Evolutionary conservation across 169 alveolate genomes (phyloP).

Genomic region (Eimeria acervulina): DNA sequence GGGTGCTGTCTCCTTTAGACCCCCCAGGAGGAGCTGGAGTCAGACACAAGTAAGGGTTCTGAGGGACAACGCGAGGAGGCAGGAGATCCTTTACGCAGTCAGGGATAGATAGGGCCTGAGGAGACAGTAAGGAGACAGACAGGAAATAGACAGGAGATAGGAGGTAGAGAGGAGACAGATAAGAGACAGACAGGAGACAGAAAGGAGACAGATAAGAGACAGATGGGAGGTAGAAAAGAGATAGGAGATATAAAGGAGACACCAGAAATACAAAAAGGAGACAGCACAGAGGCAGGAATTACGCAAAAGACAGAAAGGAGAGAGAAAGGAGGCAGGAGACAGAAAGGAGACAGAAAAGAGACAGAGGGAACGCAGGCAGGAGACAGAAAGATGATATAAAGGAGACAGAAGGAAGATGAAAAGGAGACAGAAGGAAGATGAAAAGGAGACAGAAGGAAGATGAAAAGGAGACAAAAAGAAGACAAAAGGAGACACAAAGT

Average conservation of each 20-base stretch:
- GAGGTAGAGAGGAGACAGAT: not conserved
- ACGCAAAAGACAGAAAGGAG: not conserved
- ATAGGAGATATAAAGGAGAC: no score
- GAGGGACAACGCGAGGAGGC: slow-evolving; percentile 19
- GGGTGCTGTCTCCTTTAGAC: not conserved
- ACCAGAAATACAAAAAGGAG: no score
- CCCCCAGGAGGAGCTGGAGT: slow-evolving; percentile 9
- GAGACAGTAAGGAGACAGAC: no score
- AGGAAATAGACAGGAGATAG: no score
- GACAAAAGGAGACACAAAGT: no score
- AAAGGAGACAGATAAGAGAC: not conserved
- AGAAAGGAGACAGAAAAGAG: not conserved
- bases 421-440: not conserved
- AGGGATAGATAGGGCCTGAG: slow-evolving; percentile 5
- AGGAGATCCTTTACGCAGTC: not conserved
- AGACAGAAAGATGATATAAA: not conserved
- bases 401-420: not conserved
- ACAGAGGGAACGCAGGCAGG: no score
- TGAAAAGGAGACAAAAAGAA: no score
- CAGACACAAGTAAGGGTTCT: slow-evolving; percentile 13
- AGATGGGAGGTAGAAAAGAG: no score
- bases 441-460: no score
- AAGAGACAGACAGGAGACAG: no score
- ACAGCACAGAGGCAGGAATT: no score
- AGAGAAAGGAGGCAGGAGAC: no score